These are phyloP conservation scores for Medakamo hakoo DNA, from an alignment of 139 green algal species.

Conservation along the genomic window DNA sequence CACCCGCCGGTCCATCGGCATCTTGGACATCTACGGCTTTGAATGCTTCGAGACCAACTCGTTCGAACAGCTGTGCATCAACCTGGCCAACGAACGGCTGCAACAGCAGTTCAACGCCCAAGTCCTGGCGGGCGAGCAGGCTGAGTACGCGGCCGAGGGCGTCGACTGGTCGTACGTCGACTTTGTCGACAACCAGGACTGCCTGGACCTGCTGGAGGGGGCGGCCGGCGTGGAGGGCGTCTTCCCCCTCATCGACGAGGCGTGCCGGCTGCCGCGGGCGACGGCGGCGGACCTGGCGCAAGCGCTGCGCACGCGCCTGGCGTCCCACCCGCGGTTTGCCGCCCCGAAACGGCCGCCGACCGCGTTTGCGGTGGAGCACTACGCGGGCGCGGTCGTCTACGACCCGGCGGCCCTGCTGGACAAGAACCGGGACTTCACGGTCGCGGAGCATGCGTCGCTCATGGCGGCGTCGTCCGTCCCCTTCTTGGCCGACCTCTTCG, in stretches of 20 bases:
- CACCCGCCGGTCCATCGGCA: slow-evolving; percentile 35
- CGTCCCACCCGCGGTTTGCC: slow-evolving; percentile 28
- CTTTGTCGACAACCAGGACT: slow-evolving; percentile 96
- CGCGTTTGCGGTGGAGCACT: slow-evolving; percentile 59
- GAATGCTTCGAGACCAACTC: slow-evolving; percentile 66
- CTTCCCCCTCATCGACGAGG: slow-evolving; percentile 81
- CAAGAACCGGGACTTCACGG: slow-evolving; percentile 73
- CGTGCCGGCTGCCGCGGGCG: slow-evolving; percentile 63
- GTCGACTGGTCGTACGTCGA: slow-evolving; percentile 97
- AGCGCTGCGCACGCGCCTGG: slow-evolving; percentile 29
- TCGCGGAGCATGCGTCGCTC: slow-evolving; percentile 54
- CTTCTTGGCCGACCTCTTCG: slow-evolving; percentile 28
- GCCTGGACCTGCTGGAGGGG: slow-evolving; percentile 78
- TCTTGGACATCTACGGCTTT: slow-evolving; percentile 88
- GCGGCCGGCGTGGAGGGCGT: slow-evolving; percentile 48
- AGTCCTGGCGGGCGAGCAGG: slow-evolving; percentile 45
- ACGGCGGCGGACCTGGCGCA: slow-evolving; percentile 48
- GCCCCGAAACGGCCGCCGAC: slow-evolving; percentile 38
- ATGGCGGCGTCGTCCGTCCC: slow-evolving; percentile 12
- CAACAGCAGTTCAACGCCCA: slow-evolving; percentile 97
- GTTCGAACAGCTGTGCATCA: slow-evolving; percentile 98
- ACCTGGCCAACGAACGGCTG: slow-evolving; percentile 93
- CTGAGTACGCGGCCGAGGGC: slow-evolving; percentile 86
- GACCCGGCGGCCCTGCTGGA: slow-evolving; percentile 28
- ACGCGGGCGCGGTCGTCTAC: slow-evolving; percentile 45